phyloP scores from a whole-genome alignment of 202 grass and related monocot species.

The Alloteropsis angusta region DNA sequence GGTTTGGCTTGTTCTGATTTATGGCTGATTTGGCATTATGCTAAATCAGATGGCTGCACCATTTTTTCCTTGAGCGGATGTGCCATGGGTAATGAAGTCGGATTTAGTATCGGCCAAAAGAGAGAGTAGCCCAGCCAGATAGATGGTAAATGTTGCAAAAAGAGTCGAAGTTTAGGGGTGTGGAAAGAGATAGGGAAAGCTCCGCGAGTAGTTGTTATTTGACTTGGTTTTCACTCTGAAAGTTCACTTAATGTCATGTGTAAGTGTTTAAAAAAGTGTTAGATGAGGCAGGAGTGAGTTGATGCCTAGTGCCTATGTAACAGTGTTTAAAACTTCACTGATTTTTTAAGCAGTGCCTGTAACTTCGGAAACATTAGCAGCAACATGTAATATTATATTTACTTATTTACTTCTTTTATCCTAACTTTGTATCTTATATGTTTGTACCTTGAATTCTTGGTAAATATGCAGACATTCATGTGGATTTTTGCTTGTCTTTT shows the following conservation, averaged over 20 bases:
- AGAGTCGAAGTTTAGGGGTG: not conserved
- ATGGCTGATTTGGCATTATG: not conserved
- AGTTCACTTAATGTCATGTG: not conserved
- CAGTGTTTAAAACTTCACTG: too few relatives aligned
- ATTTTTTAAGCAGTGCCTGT: not conserved
- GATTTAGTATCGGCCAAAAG: not conserved
- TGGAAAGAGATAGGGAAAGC: not conserved
- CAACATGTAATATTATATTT: conserved; percentile 3
- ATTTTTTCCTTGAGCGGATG: not conserved
- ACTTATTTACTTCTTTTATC: not conserved
- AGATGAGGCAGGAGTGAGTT: not conserved
- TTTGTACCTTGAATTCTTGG: not conserved
- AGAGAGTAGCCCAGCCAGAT: not conserved
- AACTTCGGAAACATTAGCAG: not conserved
- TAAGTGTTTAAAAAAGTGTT: not conserved
- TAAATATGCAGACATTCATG: not conserved
- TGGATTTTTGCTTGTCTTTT: conserved; percentile 9
- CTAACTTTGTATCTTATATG: not conserved
- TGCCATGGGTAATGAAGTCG: not conserved
- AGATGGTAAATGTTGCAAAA: not conserved
- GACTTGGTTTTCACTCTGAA: not conserved
- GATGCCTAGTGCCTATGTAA: not conserved
- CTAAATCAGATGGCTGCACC: not conserved
- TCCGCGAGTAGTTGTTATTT: not conserved
- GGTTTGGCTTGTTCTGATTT: not conserved